Evolutionary conservation across 1,139 yeast genomes (phyloP), one percentile per base, ranked within the genome.

Genomic region (Debaryomyces subglobosus): DNA sequence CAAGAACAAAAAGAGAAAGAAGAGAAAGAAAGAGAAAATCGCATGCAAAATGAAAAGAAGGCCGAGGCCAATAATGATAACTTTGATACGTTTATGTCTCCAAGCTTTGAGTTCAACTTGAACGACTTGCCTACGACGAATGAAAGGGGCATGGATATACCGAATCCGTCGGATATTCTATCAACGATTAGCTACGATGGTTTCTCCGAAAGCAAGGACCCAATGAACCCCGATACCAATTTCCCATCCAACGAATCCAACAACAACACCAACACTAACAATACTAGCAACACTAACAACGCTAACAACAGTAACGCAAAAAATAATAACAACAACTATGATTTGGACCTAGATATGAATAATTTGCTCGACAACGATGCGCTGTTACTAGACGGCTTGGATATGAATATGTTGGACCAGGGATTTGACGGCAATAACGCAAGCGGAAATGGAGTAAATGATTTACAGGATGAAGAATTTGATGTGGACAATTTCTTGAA

Each of bases 401-500:
- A 75, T 52, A 74, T 74, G 77, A 68, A 71, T 42, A 57, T 75
- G 43, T 59, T 74, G 34, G 79, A 74, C 47, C 73, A 65, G 44
- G 72, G 69, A 4, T 60, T 57, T 34, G 71, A 65, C 34, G 64
- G 54, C n/a, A 52, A 46, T 13, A 54, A 58, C 12, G 54, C 47
- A n/a, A 58, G 52, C 33, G 49, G 48, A 15, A 61, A 56, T 30
- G 63, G 54, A 16, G 49, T 55, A 27, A 69, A 64, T 20, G 71
- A 67, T 30, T 23, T 34, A 10, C 36, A 41, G 44, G 68, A 58
- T 36, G 72, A 67, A 39, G 80, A 74, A 52, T 76, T 76, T 57
- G 80, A 76, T 53, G 80, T 76, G 38, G 81, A 76, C 51, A 74
- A 68, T 53, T 76, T 76, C 55, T 67, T 76, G 54, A 74, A 74